These are phyloP conservation scores for Phellinidium pouzarii DNA, from an alignment of 1,284 basidiomycete species.

Conservation along the genomic window DNA sequence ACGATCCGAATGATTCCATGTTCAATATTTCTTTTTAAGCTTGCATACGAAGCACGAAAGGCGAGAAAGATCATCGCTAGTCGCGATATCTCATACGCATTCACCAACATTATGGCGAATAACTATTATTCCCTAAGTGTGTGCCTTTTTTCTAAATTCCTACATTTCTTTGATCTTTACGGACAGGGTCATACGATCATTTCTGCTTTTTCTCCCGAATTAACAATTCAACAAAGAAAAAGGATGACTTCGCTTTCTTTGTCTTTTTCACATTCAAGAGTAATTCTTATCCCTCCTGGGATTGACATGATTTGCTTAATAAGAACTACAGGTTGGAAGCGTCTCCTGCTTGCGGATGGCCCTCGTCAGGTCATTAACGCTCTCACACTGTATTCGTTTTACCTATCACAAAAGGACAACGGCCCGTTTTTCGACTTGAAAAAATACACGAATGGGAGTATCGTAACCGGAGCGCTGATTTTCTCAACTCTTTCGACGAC, in stretches of 20 bases:
- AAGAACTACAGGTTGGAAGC: slow-evolving; percentile 83
- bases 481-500: slow-evolving; percentile 90
- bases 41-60: slow-evolving; percentile 91
- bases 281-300: slow-evolving; percentile 30
- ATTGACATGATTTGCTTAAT: slow-evolving; percentile 18
- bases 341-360: slow-evolving; percentile 88
- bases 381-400: slow-evolving; percentile 89
- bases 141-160: slow-evolving; percentile 27
- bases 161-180: slow-evolving; percentile 16
- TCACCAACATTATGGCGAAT: slow-evolving; percentile 96
- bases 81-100: slow-evolving; percentile 94
- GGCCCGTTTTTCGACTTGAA: slow-evolving; percentile 60
- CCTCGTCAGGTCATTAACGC: slow-evolving; percentile 97
- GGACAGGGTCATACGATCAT: slow-evolving; percentile 84
- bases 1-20: not conserved
- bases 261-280: slow-evolving; percentile 99
- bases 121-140: slow-evolving; percentile 88
- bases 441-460: slow-evolving; percentile 60
- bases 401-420: slow-evolving; percentile 65
- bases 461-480: slow-evolving; percentile 79
- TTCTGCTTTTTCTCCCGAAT: slow-evolving; percentile 99
- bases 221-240: slow-evolving; percentile 90
- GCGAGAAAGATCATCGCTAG: slow-evolving; percentile 89
- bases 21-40: slow-evolving; percentile 23
- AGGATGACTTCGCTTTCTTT: slow-evolving; percentile 97